Conservation (phyloP, 495 filamentous ascomycete genomes). For the Penicilliopsis zonata region DNA sequence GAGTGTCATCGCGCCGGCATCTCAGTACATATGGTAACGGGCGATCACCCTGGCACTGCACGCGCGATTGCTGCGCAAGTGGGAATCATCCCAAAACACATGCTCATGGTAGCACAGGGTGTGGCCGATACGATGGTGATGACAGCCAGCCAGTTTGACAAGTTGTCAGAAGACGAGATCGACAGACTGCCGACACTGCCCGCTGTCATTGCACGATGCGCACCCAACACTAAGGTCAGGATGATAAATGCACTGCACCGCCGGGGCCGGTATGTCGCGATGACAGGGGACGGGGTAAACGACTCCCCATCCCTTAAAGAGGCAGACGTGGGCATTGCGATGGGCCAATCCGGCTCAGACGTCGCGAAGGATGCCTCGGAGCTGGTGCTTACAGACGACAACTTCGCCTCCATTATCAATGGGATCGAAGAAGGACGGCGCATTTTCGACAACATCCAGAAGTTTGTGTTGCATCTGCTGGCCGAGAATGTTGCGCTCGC, state of each 20-base stretch:
- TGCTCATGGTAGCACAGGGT: slow-evolving; percentile 36
- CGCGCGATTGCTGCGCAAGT: slow-evolving; percentile 54
- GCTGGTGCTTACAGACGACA: slow-evolving; percentile 71
- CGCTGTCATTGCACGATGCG: slow-evolving; percentile 58
- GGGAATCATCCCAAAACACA: slow-evolving; percentile 50
- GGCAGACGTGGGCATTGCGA: slow-evolving; percentile 78
- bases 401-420: slow-evolving; percentile 72
- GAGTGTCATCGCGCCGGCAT: slow-evolving; percentile 57
- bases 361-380: slow-evolving; percentile 81
- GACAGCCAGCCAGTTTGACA: slow-evolving; percentile 59
- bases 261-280: slow-evolving; percentile 54
- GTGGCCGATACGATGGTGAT: slow-evolving; percentile 55
- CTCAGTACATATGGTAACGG: slow-evolving; percentile 64
- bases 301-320: slow-evolving; percentile 71
- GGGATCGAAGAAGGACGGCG: slow-evolving; percentile 61
- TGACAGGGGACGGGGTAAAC: slow-evolving; percentile 89
- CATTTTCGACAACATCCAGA: slow-evolving; percentile 70
- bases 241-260: slow-evolving; percentile 69
- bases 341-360: slow-evolving; percentile 67
- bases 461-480: slow-evolving; percentile 62
- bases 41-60: slow-evolving; percentile 56
- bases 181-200: slow-evolving; percentile 54
- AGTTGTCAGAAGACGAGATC: slow-evolving; percentile 49
- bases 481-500: slow-evolving; percentile 66
- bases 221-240: slow-evolving; percentile 61